A percentile compares a stretch with the other conserved stretches of the same genome.
phyloP scores from a whole-genome alignment of 441 rosid species.

The Populus hybrid region DNA sequence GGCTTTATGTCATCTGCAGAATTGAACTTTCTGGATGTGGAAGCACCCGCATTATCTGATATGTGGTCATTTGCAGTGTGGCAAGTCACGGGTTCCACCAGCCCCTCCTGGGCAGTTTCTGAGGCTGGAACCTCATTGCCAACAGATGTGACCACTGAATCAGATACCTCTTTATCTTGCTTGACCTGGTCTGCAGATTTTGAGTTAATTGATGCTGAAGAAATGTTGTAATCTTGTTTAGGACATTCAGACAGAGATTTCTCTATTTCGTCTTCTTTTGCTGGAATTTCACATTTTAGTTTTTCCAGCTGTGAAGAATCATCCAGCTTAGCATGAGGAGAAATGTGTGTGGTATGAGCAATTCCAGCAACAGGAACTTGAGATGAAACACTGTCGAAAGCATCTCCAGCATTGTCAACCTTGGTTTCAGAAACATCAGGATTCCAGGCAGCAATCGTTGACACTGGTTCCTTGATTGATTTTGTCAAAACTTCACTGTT shows the following conservation, averaged over 20 bases:
- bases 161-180: slow-evolving; percentile 27
- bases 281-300: slow-evolving; percentile 25
- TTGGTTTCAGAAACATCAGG: slow-evolving; percentile 35
- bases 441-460: slow-evolving; percentile 24
- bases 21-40: slow-evolving; percentile 29
- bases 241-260: slow-evolving; percentile 20
- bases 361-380: slow-evolving; percentile 34
- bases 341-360: slow-evolving; percentile 5
- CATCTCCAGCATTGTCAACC: slow-evolving; percentile 29
- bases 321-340: slow-evolving; percentile 20
- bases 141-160: slow-evolving; percentile 9
- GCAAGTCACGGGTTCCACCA: slow-evolving; percentile 30
- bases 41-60: slow-evolving; percentile 22
- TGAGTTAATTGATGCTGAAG: slow-evolving; percentile 25
- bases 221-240: slow-evolving; percentile 30
- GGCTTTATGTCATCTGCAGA: slow-evolving; percentile 30
- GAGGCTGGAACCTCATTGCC: slow-evolving; percentile 28
- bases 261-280: slow-evolving; percentile 21
- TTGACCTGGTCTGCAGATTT: slow-evolving; percentile 28
- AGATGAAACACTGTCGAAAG: slow-evolving; percentile 28
- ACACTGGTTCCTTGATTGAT: slow-evolving; percentile 23
- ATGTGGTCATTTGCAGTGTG: slow-evolving; percentile 23
- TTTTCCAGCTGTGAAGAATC: slow-evolving; percentile 27
- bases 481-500: slow-evolving; percentile 27
- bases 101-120: slow-evolving; percentile 28